Base-by-base conservation (phyloP, 163 green algal genomes). In the Coccomyxa subellipsoidea region DNA sequence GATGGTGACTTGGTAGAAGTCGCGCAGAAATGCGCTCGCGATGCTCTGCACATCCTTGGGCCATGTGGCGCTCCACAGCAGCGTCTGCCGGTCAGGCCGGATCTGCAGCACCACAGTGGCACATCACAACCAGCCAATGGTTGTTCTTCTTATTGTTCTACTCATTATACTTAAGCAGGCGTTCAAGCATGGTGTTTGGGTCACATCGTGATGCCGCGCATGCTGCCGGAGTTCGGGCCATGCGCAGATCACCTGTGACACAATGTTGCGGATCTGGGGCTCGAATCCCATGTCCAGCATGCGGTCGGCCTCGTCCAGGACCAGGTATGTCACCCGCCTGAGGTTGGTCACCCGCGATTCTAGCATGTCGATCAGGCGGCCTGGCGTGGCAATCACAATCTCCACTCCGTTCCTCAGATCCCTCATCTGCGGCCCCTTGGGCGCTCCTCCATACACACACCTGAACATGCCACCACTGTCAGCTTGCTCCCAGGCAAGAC, bases 231-330 rank as follows among this genome's bases (percentile, higher is more conserved):
- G n/a, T 73, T 36, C 66, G 4, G 31, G 66, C 66, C 2, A 73
- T 36, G 8, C 66, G 12, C 47, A 36, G 66, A 73, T 73, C 70
- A 40, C 70, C 70, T 77, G 70, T 31, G 18, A n/a, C 2, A 77
- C 70, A 40, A 77, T 77, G 32, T 38, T 77, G 32, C 34, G 70
- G 21, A 98, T 98, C 90, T 99, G 95, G 29, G 96, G 96, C 86
- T 99, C 96, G 79, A 99, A 99, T n/a, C 96, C 96, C 96, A 99
- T 99, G 88, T 99, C 96, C 84, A 99, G 90, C 96, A 99, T 99
- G 83, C 96, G 90, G 79, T 99, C 96, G 8, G 96, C 96, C 90
- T 99, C 96, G 85, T 99, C 96, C 81, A 99, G 89, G 78, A 98
- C 94, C 75, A 93, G 87, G 84, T 98, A 97, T 12, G 95, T 96